Base-by-base conservation (phyloP, 352 stramenopile species). In the Phytophthora sp. region DNA sequence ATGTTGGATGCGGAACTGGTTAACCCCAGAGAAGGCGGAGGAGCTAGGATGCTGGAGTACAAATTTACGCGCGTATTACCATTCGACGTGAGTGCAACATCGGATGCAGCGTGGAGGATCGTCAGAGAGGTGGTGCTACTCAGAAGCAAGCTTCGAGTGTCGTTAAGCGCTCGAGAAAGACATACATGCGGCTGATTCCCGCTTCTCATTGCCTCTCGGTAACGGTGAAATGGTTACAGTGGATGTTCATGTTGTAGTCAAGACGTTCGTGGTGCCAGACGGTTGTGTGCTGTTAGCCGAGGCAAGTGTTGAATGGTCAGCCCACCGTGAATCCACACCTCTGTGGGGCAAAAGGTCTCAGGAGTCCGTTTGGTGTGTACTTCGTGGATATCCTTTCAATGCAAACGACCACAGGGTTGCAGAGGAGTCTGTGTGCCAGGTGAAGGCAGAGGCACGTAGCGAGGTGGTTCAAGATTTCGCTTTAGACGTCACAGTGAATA, bases 311-410 rank as follows among this genome's bases (percentile, higher is more conserved):
- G 32, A 56, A 34, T 46, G 21, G 48, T 34, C 34, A 46, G 21
- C 34, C 9, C 17, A 45, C n/a, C 34, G 30, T n/a, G 32, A 31
- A 17, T 9, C 15, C 7, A 28, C 26, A 24, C 10, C 13, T 38
- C 2, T 30, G 10, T 49, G 50, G 50, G 28, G 26, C 1, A 34
- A 44, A 3, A 4, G 20, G 37, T 57, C 50, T 30, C 26, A 23
- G n/a, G 50, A 57, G 32, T 46, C 50, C 6, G 10, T 39, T 30
- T 60, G 52, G 39, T 23, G 17, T 34, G 30, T 51, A 7, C 8
- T 42, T 37, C 20, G 15, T 1, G n/a, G 31, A 41, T 39, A 37
- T 31, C 31, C 52, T 30, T 18, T 52, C 13, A 17, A 2, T 12
- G 23, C 3, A 31, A 12, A n/a, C 5, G 27, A n/a, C n/a, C n/a